Base-by-base conservation (phyloP, 176 grass and related monocot genomes). In the Alopecurus myosuroides region DNA sequence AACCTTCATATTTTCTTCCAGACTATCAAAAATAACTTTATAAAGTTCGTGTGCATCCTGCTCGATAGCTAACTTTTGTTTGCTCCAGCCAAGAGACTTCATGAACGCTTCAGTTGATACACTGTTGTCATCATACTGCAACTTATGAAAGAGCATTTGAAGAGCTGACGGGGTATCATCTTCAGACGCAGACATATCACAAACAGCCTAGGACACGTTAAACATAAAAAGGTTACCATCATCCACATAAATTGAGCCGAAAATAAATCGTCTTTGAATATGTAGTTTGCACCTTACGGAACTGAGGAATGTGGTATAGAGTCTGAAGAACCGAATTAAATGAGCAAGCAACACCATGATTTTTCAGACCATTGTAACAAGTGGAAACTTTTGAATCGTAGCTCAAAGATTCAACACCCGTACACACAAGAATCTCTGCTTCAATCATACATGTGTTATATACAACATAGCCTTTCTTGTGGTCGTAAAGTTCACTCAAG, bases 1-100 rank as follows among this genome's bases (percentile, higher is more conserved):
- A 94, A 98, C 95, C 95, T 98, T 95, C 95, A 98, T 95, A 84
- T 95, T 95, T 86, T 98, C 95, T 91, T 93, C 91, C 87, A 98
- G 86, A 86, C 95, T 95, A 85, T 98, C 95, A 39, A 86, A 93
- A 66, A 98, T 85, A 88, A 93, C 91, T 64, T 85, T 89, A 57
- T 95, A 95, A 73, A 98, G 88, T 84, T 98, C 95, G 84, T 98
- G 95, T 39, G 93, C 95, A 84, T 98, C 95, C 77, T 98, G 95
- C 61, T 95, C 92, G 92, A 93, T 95, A 77, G 95, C 94, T 57
- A 92, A 94, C 70, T 98, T 92, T 1, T 98, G 86, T 74, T 88
- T 93, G 82, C 94, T 92, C 95, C 91, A 98, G 26, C 93, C 95
- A 18, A 98, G 95, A 60, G 95, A 95, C 81, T 98, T 93, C 39